Evolutionary conservation across 352 stramenopile genomes (phyloP).

Genomic region (Globisporangium barbulae): DNA sequence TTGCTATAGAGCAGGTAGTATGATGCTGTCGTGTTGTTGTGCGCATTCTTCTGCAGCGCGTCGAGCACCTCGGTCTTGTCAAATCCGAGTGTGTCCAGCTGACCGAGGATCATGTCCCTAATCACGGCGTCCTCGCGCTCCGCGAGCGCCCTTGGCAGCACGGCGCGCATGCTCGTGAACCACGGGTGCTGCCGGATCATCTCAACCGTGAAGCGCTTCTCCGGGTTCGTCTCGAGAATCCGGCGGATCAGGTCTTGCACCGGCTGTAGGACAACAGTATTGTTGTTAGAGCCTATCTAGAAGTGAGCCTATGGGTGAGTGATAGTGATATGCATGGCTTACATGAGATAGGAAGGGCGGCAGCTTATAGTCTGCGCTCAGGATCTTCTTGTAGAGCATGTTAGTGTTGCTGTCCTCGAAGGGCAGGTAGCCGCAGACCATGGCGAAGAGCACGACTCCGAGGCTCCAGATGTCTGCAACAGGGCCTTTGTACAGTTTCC

Average conservation of each 20-base stretch:
- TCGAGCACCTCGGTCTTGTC: slow-evolving; percentile 32
- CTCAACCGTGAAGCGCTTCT: slow-evolving; percentile 67
- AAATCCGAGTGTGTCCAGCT: slow-evolving; percentile 54
- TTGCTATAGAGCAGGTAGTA: slow-evolving; percentile 80
- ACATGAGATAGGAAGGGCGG: slow-evolving; percentile 74
- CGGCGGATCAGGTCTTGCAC: slow-evolving; percentile 76
- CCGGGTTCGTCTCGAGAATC: slow-evolving; percentile 85
- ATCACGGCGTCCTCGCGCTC: slow-evolving; percentile 26
- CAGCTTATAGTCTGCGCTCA: slow-evolving; percentile 81
- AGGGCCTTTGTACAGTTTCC: slow-evolving; percentile 77
- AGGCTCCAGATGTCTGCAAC: slow-evolving; percentile 91
- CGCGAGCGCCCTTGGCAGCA: slow-evolving; percentile 22
- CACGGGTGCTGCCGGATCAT: slow-evolving; percentile 83
- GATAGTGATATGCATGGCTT: neutral
- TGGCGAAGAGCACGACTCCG: slow-evolving; percentile 91
- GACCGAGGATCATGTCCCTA: slow-evolving; percentile 42
- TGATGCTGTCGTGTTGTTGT: slow-evolving; percentile 70
- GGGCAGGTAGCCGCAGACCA: slow-evolving; percentile 89
- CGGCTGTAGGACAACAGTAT: slow-evolving; percentile 19
- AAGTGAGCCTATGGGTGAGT: too few relatives aligned
- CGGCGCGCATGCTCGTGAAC: slow-evolving; percentile 34
- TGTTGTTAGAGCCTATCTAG: too few relatives aligned
- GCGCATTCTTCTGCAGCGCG: slow-evolving; percentile 40
- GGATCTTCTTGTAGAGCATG: slow-evolving; percentile 92
- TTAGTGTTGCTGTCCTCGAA: slow-evolving; percentile 93